These are phyloP conservation scores for Ophiostoma sp. DNA, from an alignment of 2,329 filamentous ascomycete genomes.

Conservation along the genomic window DNA sequence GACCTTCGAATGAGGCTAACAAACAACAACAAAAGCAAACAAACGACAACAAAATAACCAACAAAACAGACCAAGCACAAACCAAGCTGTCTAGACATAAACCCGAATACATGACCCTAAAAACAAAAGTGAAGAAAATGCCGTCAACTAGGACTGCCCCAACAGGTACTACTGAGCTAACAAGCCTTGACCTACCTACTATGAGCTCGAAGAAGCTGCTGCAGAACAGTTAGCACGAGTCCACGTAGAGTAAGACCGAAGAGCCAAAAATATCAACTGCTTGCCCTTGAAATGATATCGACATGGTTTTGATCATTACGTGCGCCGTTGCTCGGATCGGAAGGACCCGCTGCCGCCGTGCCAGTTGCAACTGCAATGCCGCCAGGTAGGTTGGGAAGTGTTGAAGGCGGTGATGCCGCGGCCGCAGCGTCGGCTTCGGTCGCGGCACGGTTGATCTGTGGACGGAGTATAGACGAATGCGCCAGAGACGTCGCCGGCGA, in stretches of 20 bases:
- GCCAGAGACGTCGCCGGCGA: conserved; percentile 42
- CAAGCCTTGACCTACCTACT: conserved; percentile 19
- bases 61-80: background rate
- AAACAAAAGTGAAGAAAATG: background rate
- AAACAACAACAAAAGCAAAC: background rate
- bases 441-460: conserved; percentile 21
- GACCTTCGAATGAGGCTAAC: background rate
- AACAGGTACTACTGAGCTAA: background rate
- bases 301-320: conserved; percentile 51
- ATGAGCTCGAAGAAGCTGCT: conserved; percentile 26
- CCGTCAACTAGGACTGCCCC: background rate
- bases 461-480: conserved; percentile 10
- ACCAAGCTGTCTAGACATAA: conserved; percentile 5
- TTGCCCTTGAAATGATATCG: conserved; percentile 51
- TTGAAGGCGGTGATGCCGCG: conserved; percentile 9
- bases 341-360: background rate
- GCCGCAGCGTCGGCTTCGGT: conserved; percentile 21
- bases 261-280: background rate
- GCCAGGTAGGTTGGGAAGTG: background rate
- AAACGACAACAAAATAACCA: background rate
- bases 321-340: conserved; percentile 31
- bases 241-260: background rate
- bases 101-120: conserved; percentile 5
- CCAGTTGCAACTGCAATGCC: conserved; percentile 8
- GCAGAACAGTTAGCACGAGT: background rate